phyloP scores from a whole-genome alignment of 805 yeast species.

The Grigorovia transvaalensis region DNA sequence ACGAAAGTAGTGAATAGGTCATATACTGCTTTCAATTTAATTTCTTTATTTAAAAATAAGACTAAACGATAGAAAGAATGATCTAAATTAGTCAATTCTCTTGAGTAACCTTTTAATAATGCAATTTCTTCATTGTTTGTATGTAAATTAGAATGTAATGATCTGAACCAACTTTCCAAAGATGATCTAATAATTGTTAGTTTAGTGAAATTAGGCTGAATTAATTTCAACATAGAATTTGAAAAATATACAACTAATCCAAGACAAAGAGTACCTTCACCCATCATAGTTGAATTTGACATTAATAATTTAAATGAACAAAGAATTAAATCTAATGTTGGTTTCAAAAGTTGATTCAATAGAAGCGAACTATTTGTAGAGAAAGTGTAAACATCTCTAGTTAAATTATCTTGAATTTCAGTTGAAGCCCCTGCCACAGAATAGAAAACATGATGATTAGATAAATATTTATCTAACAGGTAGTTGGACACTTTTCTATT shows the following conservation, averaged over 20 bases:
- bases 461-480: conserved; percentile 61
- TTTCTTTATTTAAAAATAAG: conserved; percentile 62
- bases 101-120: conserved; percentile 64
- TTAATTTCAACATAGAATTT: conserved; percentile 56
- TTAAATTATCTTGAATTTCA: conserved; percentile 32
- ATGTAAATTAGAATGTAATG: conserved; percentile 72
- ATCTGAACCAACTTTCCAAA: conserved; percentile 75
- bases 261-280: conserved; percentile 68
- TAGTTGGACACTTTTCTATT: conserved; percentile 55
- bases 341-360: conserved; percentile 77
- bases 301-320: conserved; percentile 70
- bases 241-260: conserved; percentile 77
- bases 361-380: conserved; percentile 60
- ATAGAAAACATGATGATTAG: conserved; percentile 34
- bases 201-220: conserved; percentile 86
- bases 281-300: conserved; percentile 34
- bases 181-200: conserved; percentile 65
- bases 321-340: conserved; percentile 64
- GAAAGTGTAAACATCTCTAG: conserved; percentile 69
- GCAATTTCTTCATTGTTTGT: conserved; percentile 81
- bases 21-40: conserved; percentile 66
- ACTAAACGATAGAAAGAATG: conserved; percentile 72
- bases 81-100: conserved; percentile 71
- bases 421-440: conserved; percentile 13
- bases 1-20: conserved; percentile 80